Evolutionary conservation across 2,329 filamentous ascomycete species (phyloP).

Genomic region (Cadophora sp.): DNA sequence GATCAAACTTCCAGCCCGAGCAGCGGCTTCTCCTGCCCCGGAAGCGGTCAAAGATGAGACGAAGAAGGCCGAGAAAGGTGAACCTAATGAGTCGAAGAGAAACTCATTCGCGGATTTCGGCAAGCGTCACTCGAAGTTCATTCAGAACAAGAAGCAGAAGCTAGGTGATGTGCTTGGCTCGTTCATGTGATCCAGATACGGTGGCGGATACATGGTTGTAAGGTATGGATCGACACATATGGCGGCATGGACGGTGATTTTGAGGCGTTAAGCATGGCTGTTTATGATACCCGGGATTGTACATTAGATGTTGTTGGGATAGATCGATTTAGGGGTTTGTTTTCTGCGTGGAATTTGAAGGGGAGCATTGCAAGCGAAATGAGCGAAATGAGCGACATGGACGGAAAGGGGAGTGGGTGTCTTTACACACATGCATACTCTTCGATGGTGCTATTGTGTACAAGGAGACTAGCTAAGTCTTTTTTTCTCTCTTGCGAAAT

Average conservation of each 20-base stretch:
- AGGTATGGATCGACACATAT: too few species aligned
- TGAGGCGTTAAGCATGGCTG: neutral
- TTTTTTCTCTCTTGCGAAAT: neutral
- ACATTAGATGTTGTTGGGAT: neutral
- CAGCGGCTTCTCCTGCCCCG: neutral
- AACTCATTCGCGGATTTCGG: neutral
- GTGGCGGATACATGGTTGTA: too few species aligned
- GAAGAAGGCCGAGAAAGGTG: conserved; percentile 9
- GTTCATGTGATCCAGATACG: conserved; percentile 26
- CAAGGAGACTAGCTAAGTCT: neutral
- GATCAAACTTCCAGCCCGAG: conserved; percentile 24
- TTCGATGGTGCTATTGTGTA: neutral
- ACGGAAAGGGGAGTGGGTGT: too few species aligned
- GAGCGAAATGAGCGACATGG: neutral
- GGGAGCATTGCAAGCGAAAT: too few species aligned
- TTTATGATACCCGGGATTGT: conserved; percentile 16
- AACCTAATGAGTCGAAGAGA: neutral
- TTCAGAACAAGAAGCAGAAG: conserved; percentile 36
- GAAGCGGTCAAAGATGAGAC: conserved; percentile 3
- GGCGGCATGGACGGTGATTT: neutral
- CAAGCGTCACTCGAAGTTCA: conserved; percentile 10
- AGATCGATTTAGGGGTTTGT: neutral
- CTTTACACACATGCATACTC: too few species aligned
- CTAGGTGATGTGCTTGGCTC: conserved; percentile 36
- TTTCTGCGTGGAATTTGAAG: neutral